Conservation (phyloP, 805 yeast genomes). For the Yarrowia sp. region DNA sequence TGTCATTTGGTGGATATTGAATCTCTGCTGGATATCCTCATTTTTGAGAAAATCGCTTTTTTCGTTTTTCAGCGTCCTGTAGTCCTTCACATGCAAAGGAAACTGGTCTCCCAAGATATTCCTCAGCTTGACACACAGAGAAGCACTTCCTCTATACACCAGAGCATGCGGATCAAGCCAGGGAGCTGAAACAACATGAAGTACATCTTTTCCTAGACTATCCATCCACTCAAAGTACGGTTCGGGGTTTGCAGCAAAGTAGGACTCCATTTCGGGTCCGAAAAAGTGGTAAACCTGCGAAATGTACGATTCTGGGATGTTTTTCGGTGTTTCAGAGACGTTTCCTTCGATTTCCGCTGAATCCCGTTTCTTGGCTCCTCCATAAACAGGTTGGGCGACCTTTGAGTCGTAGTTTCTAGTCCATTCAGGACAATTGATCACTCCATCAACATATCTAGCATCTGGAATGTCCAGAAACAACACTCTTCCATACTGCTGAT, state of each 20-base stretch:
- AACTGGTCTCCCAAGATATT: constrained; percentile 38
- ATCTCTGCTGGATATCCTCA: neutral
- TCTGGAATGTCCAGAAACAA: constrained; percentile 74
- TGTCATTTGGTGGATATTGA: neutral
- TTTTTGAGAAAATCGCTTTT: neutral
- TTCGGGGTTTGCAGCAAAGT: constrained; percentile 27
- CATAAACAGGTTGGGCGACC: constrained; percentile 7
- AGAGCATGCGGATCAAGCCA: constrained; percentile 59
- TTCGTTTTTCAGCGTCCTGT: neutral
- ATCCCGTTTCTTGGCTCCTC: neutral
- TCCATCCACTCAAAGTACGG: constrained; percentile 48
- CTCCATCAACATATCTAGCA: constrained; percentile 43
- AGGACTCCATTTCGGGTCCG: constrained; percentile 57
- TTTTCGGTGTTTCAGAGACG: neutral
- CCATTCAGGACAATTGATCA: constrained; percentile 31
- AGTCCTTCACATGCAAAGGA: constrained; percentile 1
- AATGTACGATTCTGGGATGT: neutral
- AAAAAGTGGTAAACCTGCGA: constrained; percentile 66
- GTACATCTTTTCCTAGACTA: constrained; percentile 47
- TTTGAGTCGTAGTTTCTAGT: neutral
- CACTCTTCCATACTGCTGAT: constrained; percentile 56
- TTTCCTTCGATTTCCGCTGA: neutral
- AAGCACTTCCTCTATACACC: constrained; percentile 55
- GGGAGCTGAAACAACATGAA: constrained; percentile 75
- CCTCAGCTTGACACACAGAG: constrained; percentile 34